Percentiles rank a stretch among this genome's conserved stretches.
Evolutionary conservation across 2,329 filamentous ascomycete species (phyloP).

Genomic region (Epichloe amarillans): DNA sequence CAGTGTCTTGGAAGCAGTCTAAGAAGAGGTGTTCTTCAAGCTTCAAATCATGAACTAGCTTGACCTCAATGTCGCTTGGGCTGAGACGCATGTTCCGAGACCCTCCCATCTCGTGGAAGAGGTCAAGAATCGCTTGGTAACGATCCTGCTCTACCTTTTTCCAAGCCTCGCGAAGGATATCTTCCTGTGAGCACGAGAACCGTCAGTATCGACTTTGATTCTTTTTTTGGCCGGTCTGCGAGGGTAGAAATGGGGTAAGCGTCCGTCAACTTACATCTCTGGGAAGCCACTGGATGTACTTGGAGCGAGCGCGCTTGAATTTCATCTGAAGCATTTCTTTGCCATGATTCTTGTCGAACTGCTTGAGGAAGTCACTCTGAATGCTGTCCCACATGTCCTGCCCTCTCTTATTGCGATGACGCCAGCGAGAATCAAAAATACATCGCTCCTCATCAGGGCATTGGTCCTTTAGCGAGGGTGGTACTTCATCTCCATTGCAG

Average conservation of each 20-base stretch:
- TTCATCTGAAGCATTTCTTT: slow-evolving; percentile 45
- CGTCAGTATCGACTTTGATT: neutral
- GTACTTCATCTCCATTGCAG: slow-evolving; percentile 19
- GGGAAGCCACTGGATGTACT: slow-evolving; percentile 34
- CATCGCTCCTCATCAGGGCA: slow-evolving; percentile 35
- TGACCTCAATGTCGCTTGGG: slow-evolving; percentile 34
- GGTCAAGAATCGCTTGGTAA: slow-evolving; percentile 27
- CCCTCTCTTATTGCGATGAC: slow-evolving; percentile 33
- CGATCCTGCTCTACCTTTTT: slow-evolving; percentile 28
- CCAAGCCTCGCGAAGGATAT: slow-evolving; percentile 28
- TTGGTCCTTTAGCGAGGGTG: slow-evolving; percentile 27
- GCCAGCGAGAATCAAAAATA: slow-evolving; percentile 35
- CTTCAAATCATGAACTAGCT: slow-evolving; percentile 31
- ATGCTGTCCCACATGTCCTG: slow-evolving; percentile 47
- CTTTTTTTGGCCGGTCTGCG: neutral
- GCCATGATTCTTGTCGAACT: slow-evolving; percentile 23
- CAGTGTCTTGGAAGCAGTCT: slow-evolving; percentile 24
- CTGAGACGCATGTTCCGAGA: slow-evolving; percentile 36
- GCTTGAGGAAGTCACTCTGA: slow-evolving; percentile 25
- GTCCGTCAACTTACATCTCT: slow-evolving; percentile 31
- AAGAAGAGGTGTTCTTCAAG: slow-evolving; percentile 26
- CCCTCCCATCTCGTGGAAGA: slow-evolving; percentile 36
- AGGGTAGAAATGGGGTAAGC: neutral
- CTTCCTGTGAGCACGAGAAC: slow-evolving; percentile 18
- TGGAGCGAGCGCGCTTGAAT: slow-evolving; percentile 35